Evolutionary conservation across 352 stramenopile genomes (phyloP), one percentile per base, ranked within the genome.

Genomic region (Globisporangium splendens): DNA sequence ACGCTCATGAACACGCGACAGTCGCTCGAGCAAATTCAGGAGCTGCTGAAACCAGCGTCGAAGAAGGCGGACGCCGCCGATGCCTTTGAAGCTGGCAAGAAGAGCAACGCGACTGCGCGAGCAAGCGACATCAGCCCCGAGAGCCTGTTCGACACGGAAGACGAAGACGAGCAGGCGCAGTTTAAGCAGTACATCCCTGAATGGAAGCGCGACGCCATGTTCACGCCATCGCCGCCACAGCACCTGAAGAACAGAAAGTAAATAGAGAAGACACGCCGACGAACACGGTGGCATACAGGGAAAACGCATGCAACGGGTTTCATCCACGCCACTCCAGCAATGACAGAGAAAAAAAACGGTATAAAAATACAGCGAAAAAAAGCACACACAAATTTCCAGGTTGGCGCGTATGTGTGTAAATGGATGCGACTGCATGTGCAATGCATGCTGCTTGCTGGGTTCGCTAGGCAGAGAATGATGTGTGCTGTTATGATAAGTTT

Each of bases 121-220:
- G 70, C 69, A 53, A 63, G 58, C n/a, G 67, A 61, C 10, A 62
- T 67, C 13, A 69, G 64, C 68, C 72, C 75, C 48, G 74, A 88
- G 46, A 75, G 68, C 59, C 67, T 83, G 42, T 79, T 86, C 49
- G 77, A 89, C 61, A 70, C 50, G 20, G 69, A 83, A 35, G 78
- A 91, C 39, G 80, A 87, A 56, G 70, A 78, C 21, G 81, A 90
- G 50, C 63, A 64, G 22, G 77, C 86, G 59, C 78, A 76, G 52
- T 85, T 89, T 65, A 88, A 87, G 62, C 76, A 89, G 68, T 90
- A 87, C 65, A 74, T 91, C 59, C 83, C 83, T 20, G 83, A 93
- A 58, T 93, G 83, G 83, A 91, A 93, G 73, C 83, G 83, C 43
- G 83, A 93, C 60, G 83, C 80, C 20, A 72, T 76, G 24, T 93